Evolutionary conservation across 1,139 yeast genomes (phyloP).

Genomic region (Candida sojae): DNA sequence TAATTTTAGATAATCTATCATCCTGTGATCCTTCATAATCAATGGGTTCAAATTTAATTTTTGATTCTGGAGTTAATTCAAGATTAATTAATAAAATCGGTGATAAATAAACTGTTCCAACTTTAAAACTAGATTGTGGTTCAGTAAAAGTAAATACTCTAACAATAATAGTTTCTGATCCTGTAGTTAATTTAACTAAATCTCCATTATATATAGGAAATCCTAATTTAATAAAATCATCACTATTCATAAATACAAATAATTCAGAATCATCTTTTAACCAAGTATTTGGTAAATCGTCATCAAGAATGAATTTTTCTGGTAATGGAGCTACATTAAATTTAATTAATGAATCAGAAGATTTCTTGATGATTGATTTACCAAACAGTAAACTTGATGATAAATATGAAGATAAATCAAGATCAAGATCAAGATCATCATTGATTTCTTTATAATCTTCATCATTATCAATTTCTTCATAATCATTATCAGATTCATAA

Average conservation of each 20-base stretch:
- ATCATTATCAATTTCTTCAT: constrained; percentile 10
- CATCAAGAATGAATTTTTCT: constrained; percentile 26
- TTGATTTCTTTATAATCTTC: too few species aligned
- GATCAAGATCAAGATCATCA: constrained; percentile 10
- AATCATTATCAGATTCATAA: constrained; percentile 8
- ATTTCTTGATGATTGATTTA: constrained; percentile 2
- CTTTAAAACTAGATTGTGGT: constrained; percentile 49
- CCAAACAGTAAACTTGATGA: constrained; percentile 32
- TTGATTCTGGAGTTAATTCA: constrained; percentile 31
- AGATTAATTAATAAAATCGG: constrained; percentile 65
- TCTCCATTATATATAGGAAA: constrained; percentile 70
- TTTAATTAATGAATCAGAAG: constrained; percentile 7
- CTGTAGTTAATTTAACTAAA: constrained; percentile 43
- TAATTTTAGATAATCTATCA: constrained; percentile 20
- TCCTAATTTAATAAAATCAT: constrained; percentile 56
- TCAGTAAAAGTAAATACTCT: constrained; percentile 63
- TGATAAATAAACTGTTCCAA: constrained; percentile 53
- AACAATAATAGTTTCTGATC: constrained; percentile 32
- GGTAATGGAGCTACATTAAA: constrained; percentile 34
- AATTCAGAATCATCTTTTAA: constrained; percentile 44
- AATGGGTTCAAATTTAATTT: constrained; percentile 28
- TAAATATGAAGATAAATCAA: constrained; percentile 40
- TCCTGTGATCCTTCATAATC: not conserved
- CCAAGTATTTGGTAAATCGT: constrained; percentile 29
- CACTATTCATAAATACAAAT: constrained; percentile 54